A percentile compares a stretch with the other conserved stretches of the same genome.
These are phyloP conservation scores for Chiua virens DNA, from an alignment of 768 basidiomycete genomes.

Conservation along the genomic window DNA sequence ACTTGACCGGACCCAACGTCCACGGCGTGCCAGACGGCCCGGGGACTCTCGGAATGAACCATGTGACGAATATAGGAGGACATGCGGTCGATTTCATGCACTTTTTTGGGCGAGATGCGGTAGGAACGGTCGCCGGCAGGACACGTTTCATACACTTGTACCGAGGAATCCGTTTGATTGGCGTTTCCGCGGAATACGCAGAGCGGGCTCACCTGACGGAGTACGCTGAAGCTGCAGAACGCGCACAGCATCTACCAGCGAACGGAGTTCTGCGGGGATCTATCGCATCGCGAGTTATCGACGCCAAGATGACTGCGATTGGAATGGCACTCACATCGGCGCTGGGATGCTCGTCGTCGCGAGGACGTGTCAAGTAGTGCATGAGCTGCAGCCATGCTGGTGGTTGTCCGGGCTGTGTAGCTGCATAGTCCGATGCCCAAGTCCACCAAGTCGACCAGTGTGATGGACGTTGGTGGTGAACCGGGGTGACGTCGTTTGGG, in stretches of 20 bases:
- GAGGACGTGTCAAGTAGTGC: constrained; percentile 19
- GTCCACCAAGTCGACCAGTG: constrained; percentile 38
- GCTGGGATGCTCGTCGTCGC: constrained; percentile 1
- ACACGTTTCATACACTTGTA: constrained; percentile 7
- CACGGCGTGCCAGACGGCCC: constrained; percentile 47
- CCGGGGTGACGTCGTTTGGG: constrained; percentile 44
- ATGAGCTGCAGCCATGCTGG: constrained; percentile 29
- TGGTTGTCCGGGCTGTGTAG: constrained; percentile 9
- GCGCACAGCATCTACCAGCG: constrained; percentile 24
- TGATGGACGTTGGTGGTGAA: constrained; percentile 17
- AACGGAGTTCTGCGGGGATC: constrained; percentile 24
- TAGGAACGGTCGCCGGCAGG: constrained; percentile 12
- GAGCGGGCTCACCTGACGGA: constrained; percentile 12
- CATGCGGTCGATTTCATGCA: constrained; percentile 71
- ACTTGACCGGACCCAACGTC: constrained; percentile 79
- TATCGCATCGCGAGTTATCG: constrained; percentile 1
- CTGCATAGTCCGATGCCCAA: constrained; percentile 27
- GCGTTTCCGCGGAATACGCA: background rate
- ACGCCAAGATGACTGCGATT: background rate
- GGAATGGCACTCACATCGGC: constrained; percentile 15
- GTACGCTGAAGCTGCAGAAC: constrained; percentile 27
- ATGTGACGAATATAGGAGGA: constrained; percentile 48
- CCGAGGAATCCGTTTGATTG: background rate
- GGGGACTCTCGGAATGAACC: constrained; percentile 22
- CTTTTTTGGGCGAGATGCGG: constrained; percentile 78